Evolutionary conservation across 352 stramenopile genomes (phyloP).

Genomic region (Aphanomyces invadans): DNA sequence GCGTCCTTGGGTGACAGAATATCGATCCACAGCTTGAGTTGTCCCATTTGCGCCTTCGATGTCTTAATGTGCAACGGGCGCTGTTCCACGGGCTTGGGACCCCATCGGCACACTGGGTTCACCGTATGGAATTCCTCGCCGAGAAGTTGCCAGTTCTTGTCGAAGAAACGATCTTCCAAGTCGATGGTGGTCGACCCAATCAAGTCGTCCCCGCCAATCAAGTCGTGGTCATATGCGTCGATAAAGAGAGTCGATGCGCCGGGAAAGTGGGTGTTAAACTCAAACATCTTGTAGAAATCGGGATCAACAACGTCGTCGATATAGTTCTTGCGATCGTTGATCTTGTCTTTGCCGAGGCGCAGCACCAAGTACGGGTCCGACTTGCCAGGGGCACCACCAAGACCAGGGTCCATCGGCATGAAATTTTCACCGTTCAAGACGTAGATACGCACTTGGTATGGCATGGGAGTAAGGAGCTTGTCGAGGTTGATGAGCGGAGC

Average conservation of each 20-base stretch:
- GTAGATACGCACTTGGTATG: constrained; percentile 84
- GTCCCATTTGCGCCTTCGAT: constrained; percentile 75
- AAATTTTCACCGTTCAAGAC: constrained; percentile 81
- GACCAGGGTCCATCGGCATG: constrained; percentile 75
- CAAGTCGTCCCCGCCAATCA: constrained; percentile 85
- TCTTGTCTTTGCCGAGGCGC: constrained; percentile 74
- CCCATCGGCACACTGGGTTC: constrained; percentile 35
- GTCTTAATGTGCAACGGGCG: constrained; percentile 82
- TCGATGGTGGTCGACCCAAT: constrained; percentile 91
- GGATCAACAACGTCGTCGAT: constrained; percentile 79
- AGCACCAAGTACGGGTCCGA: constrained; percentile 85
- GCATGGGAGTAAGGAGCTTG: constrained; percentile 51
- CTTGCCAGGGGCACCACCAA: constrained; percentile 74
- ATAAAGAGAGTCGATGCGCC: constrained; percentile 83
- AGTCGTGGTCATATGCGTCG: constrained; percentile 85
- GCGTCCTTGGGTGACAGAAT: constrained; percentile 77
- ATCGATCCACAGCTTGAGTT: constrained; percentile 85
- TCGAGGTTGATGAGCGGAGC: constrained; percentile 68
- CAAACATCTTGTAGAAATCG: constrained; percentile 89
- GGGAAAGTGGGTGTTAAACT: constrained; percentile 78
- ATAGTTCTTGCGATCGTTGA: constrained; percentile 88
- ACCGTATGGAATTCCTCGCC: constrained; percentile 78
- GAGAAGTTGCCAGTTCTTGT: constrained; percentile 80
- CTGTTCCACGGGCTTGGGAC: constrained; percentile 67
- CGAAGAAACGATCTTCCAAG: constrained; percentile 89